A percentile compares a stretch with the other conserved stretches of the same genome.
Evolutionary conservation across 2,329 filamentous ascomycete genomes (phyloP).

Genomic region (Plectosphaerella cucumerina): DNA sequence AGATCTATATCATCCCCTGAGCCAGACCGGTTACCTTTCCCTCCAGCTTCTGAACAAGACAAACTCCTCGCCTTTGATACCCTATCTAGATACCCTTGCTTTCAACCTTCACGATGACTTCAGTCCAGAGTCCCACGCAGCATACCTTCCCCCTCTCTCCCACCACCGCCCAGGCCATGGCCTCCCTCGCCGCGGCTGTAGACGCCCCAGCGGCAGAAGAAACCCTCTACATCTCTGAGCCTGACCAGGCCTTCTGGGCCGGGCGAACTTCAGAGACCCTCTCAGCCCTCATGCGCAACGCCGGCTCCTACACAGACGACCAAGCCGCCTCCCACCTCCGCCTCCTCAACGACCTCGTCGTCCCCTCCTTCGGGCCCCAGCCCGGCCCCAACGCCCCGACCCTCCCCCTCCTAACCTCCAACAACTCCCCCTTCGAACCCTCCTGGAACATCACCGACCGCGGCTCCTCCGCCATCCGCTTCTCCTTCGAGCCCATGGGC

Average conservation of each 20-base stretch:
- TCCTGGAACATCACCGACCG: slow-evolving; percentile 12
- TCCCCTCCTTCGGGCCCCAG: slow-evolving; percentile 10
- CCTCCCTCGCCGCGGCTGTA: background rate
- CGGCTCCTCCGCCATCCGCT: slow-evolving; percentile 10
- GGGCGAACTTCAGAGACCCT: slow-evolving; percentile 10
- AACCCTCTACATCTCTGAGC: slow-evolving; percentile 8
- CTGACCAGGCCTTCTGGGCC: slow-evolving; percentile 11
- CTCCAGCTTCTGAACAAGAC: too few species aligned
- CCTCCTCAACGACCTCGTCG: slow-evolving; percentile 10
- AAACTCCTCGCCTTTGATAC: too few species aligned
- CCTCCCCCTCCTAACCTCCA: slow-evolving; percentile 8
- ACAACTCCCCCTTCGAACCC: slow-evolving; percentile 11
- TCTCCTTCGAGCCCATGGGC: slow-evolving; percentile 12
- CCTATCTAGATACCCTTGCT: background rate
- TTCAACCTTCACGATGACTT: background rate
- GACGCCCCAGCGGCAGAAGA: background rate
- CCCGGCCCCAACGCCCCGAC: slow-evolving; percentile 7
- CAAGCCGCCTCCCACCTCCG: slow-evolving; percentile 8
- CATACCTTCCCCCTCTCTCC: background rate
- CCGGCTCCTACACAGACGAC: slow-evolving; percentile 10
- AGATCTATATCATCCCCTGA: too few species aligned
- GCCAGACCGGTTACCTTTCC: too few species aligned
- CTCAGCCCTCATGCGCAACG: slow-evolving; percentile 8
- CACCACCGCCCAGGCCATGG: background rate
- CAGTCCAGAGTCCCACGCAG: background rate